Percentiles rank a stretch among this genome's conserved stretches.
Conservation (phyloP, 805 yeast genomes). For the Candida easanensis region DNA sequence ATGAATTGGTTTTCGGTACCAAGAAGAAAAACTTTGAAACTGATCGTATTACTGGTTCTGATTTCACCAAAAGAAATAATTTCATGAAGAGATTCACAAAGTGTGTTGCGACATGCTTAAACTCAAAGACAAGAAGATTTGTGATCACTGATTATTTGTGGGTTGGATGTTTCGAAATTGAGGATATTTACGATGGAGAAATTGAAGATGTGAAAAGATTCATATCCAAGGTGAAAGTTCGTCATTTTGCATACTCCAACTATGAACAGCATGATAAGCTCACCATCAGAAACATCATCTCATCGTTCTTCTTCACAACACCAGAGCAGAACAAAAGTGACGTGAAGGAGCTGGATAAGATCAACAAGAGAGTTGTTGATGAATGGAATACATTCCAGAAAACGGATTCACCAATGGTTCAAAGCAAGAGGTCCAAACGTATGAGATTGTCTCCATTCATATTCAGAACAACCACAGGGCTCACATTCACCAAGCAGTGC, state of each 20-base stretch:
- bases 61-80: constrained; percentile 24
- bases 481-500: constrained; percentile 18
- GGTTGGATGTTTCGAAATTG: constrained; percentile 27
- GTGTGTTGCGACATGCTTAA: constrained; percentile 28
- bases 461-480: constrained; percentile 18
- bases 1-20: constrained; percentile 24
- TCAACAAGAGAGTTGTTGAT: constrained; percentile 19
- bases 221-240: constrained; percentile 25
- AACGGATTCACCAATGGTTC: constrained; percentile 1
- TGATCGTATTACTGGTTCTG: constrained; percentile 18
- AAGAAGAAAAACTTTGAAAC: constrained; percentile 12
- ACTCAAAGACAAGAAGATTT: constrained; percentile 25
- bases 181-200: constrained; percentile 25
- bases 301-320: constrained; percentile 20
- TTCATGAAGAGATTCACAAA: constrained; percentile 26
- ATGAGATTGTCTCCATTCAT: constrained; percentile 18
- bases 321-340: constrained; percentile 8
- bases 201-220: constrained; percentile 23
- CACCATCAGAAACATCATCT: constrained; percentile 25
- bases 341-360: constrained; percentile 2
- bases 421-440: constrained; percentile 1
- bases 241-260: constrained; percentile 24
- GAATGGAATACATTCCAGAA: constrained; percentile 24
- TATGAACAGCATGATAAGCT: constrained; percentile 19
- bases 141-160: constrained; percentile 28